These are phyloP conservation scores for Eucalyptus tenuipes DNA, from an alignment of 345 rosid genomes.

Conservation along the genomic window DNA sequence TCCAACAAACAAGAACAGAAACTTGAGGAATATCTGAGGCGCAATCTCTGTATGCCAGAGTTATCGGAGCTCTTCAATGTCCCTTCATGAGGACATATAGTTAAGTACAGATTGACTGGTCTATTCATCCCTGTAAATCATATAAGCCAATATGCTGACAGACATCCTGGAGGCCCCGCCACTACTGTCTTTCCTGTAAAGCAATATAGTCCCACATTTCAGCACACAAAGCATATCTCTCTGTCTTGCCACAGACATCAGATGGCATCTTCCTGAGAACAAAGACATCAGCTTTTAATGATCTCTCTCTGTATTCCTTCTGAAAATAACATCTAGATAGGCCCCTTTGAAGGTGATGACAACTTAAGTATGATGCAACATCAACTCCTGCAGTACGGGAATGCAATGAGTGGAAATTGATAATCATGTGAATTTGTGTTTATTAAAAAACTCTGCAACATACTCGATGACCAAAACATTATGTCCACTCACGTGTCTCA, in stretches of 20 bases:
- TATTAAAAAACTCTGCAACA: background rate
- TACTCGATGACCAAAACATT: background rate
- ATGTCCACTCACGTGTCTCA: background rate
- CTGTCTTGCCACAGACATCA: background rate
- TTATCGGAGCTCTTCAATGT: background rate
- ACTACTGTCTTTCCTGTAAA: background rate
- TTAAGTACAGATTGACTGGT: background rate
- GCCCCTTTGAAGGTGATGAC: background rate
- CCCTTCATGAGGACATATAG: background rate
- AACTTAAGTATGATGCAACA: background rate
- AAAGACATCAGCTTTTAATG: background rate
- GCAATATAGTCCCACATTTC: background rate
- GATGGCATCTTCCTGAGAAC: background rate
- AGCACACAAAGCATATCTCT: background rate
- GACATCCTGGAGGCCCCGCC: background rate
- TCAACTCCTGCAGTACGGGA: background rate
- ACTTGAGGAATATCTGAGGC: background rate
- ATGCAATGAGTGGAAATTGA: background rate
- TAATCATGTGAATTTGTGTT: background rate
- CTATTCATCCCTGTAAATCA: background rate
- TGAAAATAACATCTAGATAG: background rate
- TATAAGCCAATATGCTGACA: background rate
- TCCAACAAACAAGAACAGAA: background rate
- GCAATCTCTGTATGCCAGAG: background rate
- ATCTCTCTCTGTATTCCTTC: background rate